A percentile compares a stretch with the other conserved stretches of the same genome.
Conservation (phyloP, 1,284 basidiomycete genomes). For the Boletus smithii region DNA sequence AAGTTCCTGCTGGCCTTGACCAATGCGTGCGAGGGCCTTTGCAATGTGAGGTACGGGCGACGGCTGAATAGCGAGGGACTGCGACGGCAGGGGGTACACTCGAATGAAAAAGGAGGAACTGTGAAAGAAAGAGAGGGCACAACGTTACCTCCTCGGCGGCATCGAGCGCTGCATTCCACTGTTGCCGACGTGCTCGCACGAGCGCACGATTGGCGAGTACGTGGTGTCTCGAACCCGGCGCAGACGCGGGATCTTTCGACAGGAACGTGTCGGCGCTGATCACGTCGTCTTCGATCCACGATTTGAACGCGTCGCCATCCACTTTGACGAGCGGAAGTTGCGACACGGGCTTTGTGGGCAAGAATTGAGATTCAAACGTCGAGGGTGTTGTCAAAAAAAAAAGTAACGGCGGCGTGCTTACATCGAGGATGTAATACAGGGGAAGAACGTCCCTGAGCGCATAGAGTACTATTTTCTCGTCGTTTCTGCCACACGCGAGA, state of each 20-base stretch:
- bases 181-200: neutral
- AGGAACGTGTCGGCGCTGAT: neutral
- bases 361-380: too few species aligned
- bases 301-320: neutral
- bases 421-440: constrained; percentile 10
- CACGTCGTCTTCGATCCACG: constrained; percentile 10
- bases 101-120: neutral
- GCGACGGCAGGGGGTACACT: neutral
- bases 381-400: too few species aligned
- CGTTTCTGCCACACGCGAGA: constrained; percentile 11
- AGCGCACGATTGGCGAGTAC: constrained; percentile 6
- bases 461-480: constrained; percentile 10
- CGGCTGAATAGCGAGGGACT: constrained; percentile 9
- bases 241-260: neutral
- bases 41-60: constrained; percentile 13
- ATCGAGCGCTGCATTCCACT: neutral
- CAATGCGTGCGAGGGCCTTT: constrained; percentile 1
- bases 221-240: neutral
- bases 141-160: constrained; percentile 2
- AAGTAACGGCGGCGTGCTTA: neutral
- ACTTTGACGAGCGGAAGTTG: constrained; percentile 11
- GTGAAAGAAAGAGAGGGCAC: too few species aligned
- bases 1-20: neutral
- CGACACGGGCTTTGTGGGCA: neutral
- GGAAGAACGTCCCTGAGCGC: constrained; percentile 13